Conservation (phyloP, 2,329 filamentous ascomycete species). For the Juglanconis oblonga region DNA sequence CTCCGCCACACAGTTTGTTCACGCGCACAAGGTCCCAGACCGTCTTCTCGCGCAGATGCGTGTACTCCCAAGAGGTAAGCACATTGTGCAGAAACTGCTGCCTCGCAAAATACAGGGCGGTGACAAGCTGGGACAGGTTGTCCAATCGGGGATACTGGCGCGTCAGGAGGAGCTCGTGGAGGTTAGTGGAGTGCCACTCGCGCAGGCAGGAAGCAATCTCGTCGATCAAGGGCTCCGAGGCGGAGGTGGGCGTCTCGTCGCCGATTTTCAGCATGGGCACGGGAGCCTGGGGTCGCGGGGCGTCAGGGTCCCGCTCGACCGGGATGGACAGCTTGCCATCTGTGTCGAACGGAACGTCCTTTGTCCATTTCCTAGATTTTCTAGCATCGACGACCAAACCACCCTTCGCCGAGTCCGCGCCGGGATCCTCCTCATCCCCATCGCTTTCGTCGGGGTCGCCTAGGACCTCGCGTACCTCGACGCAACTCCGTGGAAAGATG, state of each 20-base stretch:
- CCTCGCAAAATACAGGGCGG: constrained; percentile 77
- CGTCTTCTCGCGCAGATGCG: constrained; percentile 77
- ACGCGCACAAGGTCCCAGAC: constrained; percentile 94
- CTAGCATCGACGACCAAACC: constrained; percentile 40
- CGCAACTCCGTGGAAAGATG: constrained; percentile 91
- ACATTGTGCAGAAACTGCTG: constrained; percentile 94
- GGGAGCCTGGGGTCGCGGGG: constrained; percentile 79
- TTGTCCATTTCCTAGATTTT: constrained; percentile 24
- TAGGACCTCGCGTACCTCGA: constrained; percentile 90
- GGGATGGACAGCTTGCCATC: constrained; percentile 44
- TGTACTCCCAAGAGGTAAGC: constrained; percentile 80
- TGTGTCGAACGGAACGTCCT: constrained; percentile 38
- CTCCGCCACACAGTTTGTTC: constrained; percentile 90
- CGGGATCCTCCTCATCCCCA: constrained; percentile 32
- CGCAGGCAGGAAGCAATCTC: constrained; percentile 95
- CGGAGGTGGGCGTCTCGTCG: constrained; percentile 89
- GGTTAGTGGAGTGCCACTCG: constrained; percentile 97
- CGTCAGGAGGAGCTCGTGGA: constrained; percentile 84
- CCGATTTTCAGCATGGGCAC: constrained; percentile 98
- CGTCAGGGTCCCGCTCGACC: constrained; percentile 60
- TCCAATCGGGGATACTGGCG: constrained; percentile 80
- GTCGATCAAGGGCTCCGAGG: constrained; percentile 87
- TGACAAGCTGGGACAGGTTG: constrained; percentile 75
- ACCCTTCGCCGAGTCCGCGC: constrained; percentile 54
- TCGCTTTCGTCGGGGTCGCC: constrained; percentile 56